A percentile compares a stretch with the other conserved stretches of the same genome.
These are phyloP conservation scores for Gloeophyllum trabeum DNA, from an alignment of 768 basidiomycete genomes.

Conservation along the genomic window DNA sequence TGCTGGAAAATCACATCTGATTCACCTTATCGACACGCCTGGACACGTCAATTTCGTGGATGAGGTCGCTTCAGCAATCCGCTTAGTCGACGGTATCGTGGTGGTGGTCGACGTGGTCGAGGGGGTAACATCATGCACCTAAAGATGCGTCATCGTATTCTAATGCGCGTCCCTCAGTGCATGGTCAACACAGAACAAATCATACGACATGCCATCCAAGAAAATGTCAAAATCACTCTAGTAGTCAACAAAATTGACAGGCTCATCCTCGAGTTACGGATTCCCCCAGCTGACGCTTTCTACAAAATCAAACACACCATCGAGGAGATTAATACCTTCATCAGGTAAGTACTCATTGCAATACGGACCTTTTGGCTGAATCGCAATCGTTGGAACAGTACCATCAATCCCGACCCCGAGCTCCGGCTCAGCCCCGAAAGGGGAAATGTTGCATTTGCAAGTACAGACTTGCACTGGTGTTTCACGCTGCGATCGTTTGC, in stretches of 20 bases:
- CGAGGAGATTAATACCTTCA: constrained; percentile 95
- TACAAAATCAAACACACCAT: constrained; percentile 99
- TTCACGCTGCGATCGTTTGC: constrained; percentile 93
- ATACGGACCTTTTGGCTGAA: not conserved
- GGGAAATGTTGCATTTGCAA: constrained; percentile 96
- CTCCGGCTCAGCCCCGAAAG: constrained; percentile 86
- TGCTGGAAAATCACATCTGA: constrained; percentile 82
- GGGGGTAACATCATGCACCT: constrained; percentile 49
- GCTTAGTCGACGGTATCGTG: constrained; percentile 83
- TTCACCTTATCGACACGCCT: constrained; percentile 94
- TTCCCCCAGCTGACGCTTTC: constrained; percentile 93
- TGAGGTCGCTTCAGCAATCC: constrained; percentile 82
- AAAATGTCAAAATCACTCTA: constrained; percentile 81
- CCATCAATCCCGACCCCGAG: constrained; percentile 82
- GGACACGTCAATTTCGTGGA: constrained; percentile 99
- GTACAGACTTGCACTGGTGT: constrained; percentile 96
- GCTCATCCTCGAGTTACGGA: constrained; percentile 89
- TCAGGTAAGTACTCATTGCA: constrained; percentile 45
- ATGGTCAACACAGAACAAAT: constrained; percentile 90
- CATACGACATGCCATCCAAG: constrained; percentile 82
- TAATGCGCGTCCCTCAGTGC: constrained; percentile 33
- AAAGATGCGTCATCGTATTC: constrained; percentile 7
- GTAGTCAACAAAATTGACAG: constrained; percentile 98
- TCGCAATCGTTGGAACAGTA: constrained; percentile 25
- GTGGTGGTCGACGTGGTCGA: constrained; percentile 98